Conservation (phyloP, 1,284 basidiomycete genomes). For the Agaricales sp. region DNA sequence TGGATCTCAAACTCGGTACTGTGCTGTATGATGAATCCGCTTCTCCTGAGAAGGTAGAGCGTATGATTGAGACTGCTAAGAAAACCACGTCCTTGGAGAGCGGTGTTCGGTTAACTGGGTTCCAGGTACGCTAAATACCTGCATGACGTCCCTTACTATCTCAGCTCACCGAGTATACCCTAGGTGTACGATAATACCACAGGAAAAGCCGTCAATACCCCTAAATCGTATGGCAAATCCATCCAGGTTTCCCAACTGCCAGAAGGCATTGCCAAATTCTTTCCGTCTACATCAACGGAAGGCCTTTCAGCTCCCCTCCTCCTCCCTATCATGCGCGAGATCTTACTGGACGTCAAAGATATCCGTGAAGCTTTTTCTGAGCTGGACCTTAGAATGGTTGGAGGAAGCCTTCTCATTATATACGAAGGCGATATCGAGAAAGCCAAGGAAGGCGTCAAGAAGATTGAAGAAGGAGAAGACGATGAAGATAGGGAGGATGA, state of each 20-base stretch:
- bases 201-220: constrained; percentile 44
- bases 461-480: constrained; percentile 15
- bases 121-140: constrained; percentile 55
- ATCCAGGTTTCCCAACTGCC: constrained; percentile 60
- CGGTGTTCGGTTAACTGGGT: constrained; percentile 81
- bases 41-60: constrained; percentile 62
- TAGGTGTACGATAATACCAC: constrained; percentile 68
- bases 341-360: constrained; percentile 47
- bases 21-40: constrained; percentile 69
- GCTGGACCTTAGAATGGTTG: constrained; percentile 75
- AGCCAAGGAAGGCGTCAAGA: constrained; percentile 29
- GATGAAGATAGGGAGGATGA: constrained; percentile 23
- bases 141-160: constrained; percentile 2
- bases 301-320: constrained; percentile 50
- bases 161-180: constrained; percentile 2
- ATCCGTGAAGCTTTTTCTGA: constrained; percentile 42
- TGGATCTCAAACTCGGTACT: constrained; percentile 91
- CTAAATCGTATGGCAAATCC: constrained; percentile 76
- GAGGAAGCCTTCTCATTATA: constrained; percentile 70
- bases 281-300: constrained; percentile 34
- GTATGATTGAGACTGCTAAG: constrained; percentile 68
- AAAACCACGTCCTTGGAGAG: constrained; percentile 67
- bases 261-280: constrained; percentile 69
- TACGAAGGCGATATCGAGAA: constrained; percentile 65
- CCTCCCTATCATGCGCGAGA: constrained; percentile 46